These are phyloP conservation scores for Erythrobasidium hasegawianum DNA, from an alignment of 1,284 basidiomycete species.

Conservation along the genomic window DNA sequence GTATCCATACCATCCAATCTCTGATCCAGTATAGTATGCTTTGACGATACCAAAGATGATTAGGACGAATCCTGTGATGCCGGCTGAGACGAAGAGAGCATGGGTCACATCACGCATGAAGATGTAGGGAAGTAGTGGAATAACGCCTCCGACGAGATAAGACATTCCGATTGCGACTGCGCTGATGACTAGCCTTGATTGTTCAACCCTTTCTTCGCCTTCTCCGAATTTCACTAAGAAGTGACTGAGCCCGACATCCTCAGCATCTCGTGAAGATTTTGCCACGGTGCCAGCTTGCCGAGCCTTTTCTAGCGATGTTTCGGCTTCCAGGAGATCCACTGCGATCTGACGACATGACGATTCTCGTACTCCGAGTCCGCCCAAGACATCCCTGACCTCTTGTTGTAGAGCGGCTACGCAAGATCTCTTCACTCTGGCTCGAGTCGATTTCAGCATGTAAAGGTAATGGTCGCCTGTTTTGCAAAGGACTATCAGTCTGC, in stretches of 20 bases:
- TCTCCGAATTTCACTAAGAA: constrained; percentile 87
- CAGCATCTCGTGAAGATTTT: constrained; percentile 45
- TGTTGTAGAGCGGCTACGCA: constrained; percentile 93
- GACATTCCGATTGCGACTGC: constrained; percentile 89
- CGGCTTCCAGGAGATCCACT: constrained; percentile 64
- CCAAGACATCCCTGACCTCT: constrained; percentile 82
- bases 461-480: constrained; percentile 58
- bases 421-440: constrained; percentile 72
- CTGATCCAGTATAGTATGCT: constrained; percentile 70
- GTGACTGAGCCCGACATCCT: constrained; percentile 74
- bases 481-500: too few species aligned
- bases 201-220: constrained; percentile 79
- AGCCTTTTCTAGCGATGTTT: constrained; percentile 47
- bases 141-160: constrained; percentile 77
- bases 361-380: constrained; percentile 81
- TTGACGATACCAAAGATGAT: constrained; percentile 80
- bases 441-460: constrained; percentile 60
- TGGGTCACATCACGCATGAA: constrained; percentile 58
- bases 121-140: constrained; percentile 71
- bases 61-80: constrained; percentile 57
- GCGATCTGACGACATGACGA: constrained; percentile 74
- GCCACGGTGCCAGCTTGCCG: constrained; percentile 43
- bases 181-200: constrained; percentile 66
- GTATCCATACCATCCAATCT: constrained; percentile 57
- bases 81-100: constrained; percentile 59